These are phyloP conservation scores for Actinomortierella ambigua DNA, from an alignment of 371 early-diverging fungal genomes.

Conservation along the genomic window DNA sequence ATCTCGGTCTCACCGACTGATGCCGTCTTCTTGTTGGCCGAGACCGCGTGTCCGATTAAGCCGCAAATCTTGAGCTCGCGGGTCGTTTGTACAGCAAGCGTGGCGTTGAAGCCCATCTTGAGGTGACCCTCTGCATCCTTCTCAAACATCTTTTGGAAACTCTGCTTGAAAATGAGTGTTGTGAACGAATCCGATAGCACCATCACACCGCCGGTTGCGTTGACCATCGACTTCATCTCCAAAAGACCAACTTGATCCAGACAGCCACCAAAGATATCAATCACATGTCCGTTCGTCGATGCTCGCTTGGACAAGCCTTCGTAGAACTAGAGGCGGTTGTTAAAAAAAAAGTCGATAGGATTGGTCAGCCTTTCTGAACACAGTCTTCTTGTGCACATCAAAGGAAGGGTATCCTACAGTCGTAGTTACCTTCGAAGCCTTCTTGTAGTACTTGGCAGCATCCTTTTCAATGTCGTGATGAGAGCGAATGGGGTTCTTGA, in stretches of 20 bases:
- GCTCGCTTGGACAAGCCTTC: constrained; percentile 90
- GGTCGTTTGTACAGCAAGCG: constrained; percentile 94
- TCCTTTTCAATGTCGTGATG: constrained; percentile 98
- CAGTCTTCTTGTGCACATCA: too few relatives aligned
- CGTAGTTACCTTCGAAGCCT: constrained; percentile 76
- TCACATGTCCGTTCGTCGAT: constrained; percentile 79
- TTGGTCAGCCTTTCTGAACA: background rate
- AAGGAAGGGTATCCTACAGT: background rate
- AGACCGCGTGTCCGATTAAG: constrained; percentile 93
- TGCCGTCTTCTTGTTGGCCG: constrained; percentile 87
- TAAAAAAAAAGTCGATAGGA: background rate
- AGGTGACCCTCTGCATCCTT: constrained; percentile 90
- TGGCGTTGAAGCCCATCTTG: constrained; percentile 98
- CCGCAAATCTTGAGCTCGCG: constrained; percentile 96
- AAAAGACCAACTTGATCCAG: constrained; percentile 96
- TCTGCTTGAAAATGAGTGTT: constrained; percentile 96
- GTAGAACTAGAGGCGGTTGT: constrained; percentile 74
- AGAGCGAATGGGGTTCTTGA: constrained; percentile 96
- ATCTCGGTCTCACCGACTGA: constrained; percentile 98
- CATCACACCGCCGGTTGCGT: constrained; percentile 94
- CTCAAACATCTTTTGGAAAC: constrained; percentile 91
- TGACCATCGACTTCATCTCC: constrained; percentile 97
- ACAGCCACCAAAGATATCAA: constrained; percentile 95
- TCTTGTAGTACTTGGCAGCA: constrained; percentile 89
- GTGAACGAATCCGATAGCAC: constrained; percentile 97